Evolutionary conservation across 2,329 filamentous ascomycete species (phyloP).

Genomic region (Hymenoscyphus repandus): DNA sequence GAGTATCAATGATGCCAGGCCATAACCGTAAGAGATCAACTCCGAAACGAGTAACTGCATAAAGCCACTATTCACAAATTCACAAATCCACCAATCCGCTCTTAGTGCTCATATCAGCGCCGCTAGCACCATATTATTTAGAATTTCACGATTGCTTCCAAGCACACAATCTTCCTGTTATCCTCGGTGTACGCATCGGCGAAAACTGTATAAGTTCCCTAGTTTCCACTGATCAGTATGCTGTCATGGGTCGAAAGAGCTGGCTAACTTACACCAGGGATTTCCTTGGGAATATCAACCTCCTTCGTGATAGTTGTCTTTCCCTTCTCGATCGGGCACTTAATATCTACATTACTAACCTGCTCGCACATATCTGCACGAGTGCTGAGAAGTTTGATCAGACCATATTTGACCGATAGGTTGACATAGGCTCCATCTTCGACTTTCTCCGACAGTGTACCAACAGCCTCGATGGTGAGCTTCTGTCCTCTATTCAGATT

Average conservation of each 20-base stretch:
- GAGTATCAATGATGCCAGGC: not conserved
- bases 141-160: slow-evolving; percentile 70
- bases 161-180: slow-evolving; percentile 73
- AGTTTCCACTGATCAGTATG: slow-evolving; percentile 18
- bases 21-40: not conserved
- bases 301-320: slow-evolving; percentile 68
- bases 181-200: slow-evolving; percentile 79
- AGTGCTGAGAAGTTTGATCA: slow-evolving; percentile 82
- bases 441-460: slow-evolving; percentile 67
- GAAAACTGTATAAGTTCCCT: slow-evolving; percentile 86
- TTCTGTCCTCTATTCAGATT: slow-evolving; percentile 58
- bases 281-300: slow-evolving; percentile 78
- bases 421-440: slow-evolving; percentile 75
- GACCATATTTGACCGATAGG: slow-evolving; percentile 85
- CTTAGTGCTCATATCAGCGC: too few species aligned
- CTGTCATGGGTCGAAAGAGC: not conserved
- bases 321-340: slow-evolving; percentile 84
- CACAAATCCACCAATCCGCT: too few species aligned
- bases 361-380: slow-evolving; percentile 84
- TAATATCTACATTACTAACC: slow-evolving; percentile 77
- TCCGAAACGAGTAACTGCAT: not conserved
- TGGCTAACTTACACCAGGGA: slow-evolving; percentile 69
- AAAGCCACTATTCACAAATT: too few species aligned
- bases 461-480: slow-evolving; percentile 73
- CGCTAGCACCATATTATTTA: not conserved